Conservation (phyloP, 352 stramenopile species). For the Thraustochytrium striatum region DNA sequence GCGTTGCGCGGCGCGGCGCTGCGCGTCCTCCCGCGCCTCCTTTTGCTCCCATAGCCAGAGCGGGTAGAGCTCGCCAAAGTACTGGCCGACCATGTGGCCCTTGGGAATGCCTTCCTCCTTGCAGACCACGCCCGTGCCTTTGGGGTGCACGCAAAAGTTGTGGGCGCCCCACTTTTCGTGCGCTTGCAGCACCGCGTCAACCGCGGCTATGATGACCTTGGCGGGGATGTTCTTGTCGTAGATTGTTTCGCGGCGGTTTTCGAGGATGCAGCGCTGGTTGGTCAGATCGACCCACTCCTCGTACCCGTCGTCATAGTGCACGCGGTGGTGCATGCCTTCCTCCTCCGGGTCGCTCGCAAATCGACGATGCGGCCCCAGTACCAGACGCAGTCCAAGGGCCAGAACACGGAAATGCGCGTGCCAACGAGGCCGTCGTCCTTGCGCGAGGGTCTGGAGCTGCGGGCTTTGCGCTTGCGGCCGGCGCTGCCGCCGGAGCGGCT, state of each 20-base stretch:
- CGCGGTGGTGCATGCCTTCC: slow-evolving; percentile 6
- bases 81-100: slow-evolving; percentile 28
- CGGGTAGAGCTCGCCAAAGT: slow-evolving; percentile 44
- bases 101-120: slow-evolving; percentile 40
- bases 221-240: slow-evolving; percentile 1
- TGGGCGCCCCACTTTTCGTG: slow-evolving; percentile 32
- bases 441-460: background rate
- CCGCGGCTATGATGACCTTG: slow-evolving; percentile 10
- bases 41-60: slow-evolving; percentile 50
- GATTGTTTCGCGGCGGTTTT: background rate
- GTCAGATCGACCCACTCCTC: slow-evolving; percentile 22
- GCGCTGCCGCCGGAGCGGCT: background rate
- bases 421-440: slow-evolving; percentile 5
- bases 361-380: slow-evolving; percentile 17
- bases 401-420: slow-evolving; percentile 19
- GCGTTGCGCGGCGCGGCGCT: background rate
- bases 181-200: slow-evolving; percentile 13
- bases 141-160: slow-evolving; percentile 48
- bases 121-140: slow-evolving; percentile 37
- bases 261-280: slow-evolving; percentile 37
- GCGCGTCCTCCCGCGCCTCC: slow-evolving; percentile 33
- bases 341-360: background rate
- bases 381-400: slow-evolving; percentile 22
- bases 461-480: background rate
- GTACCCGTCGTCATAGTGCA: slow-evolving; percentile 18